These are phyloP conservation scores for Capronia epimyces DNA, from an alignment of 2,329 filamentous ascomycete genomes.

Conservation along the genomic window DNA sequence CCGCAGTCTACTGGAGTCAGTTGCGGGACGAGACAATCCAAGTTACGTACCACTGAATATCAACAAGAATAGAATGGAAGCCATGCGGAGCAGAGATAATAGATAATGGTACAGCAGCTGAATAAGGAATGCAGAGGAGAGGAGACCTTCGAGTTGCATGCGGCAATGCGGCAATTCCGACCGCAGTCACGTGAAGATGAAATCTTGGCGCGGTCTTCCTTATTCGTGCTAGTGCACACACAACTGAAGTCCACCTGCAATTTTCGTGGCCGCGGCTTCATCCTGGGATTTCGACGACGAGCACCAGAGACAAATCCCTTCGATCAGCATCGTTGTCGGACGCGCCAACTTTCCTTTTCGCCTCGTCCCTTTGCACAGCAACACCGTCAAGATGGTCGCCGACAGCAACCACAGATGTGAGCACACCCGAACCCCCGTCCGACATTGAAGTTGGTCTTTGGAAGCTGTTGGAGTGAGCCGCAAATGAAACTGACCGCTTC, in stretches of 20 bases:
- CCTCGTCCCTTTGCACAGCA: conserved; percentile 8
- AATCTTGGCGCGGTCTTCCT: conserved; percentile 18
- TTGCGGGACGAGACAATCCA: background rate
- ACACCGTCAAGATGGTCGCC: conserved; percentile 72
- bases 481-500: conserved; percentile 5
- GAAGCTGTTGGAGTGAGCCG: background rate
- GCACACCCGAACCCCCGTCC: conserved; percentile 9
- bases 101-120: background rate
- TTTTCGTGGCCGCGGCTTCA: conserved; percentile 10
- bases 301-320: conserved; percentile 23
- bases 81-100: too few relatives aligned
- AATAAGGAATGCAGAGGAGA: background rate
- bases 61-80: too few relatives aligned
- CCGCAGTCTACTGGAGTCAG: background rate
- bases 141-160: background rate
- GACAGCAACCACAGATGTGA: conserved; percentile 84
- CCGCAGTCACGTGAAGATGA: conserved; percentile 4
- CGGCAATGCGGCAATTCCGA: background rate
- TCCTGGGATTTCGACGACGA: conserved; percentile 22
- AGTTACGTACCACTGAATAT: too few relatives aligned
- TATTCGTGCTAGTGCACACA: conserved; percentile 19
- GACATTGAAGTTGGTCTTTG: background rate
- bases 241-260: conserved; percentile 8
- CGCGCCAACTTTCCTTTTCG: conserved; percentile 34
- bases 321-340: conserved; percentile 34